Evolutionary conservation across 257 asterid species (phyloP), one percentile per base, ranked within the genome.

Genomic region (Solanum tacnaense): DNA sequence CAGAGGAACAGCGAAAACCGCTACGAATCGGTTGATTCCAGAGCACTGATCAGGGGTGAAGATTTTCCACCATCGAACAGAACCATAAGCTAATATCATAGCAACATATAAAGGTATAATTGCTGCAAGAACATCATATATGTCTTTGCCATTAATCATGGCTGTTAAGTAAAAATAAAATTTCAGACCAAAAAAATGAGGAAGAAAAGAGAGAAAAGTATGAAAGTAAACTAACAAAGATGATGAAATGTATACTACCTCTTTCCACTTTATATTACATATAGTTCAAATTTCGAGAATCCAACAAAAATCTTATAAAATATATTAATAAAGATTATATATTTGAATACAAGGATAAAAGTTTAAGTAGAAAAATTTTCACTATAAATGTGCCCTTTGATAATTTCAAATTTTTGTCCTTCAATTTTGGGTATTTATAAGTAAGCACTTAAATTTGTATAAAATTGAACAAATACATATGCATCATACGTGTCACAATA

Each of bases 21-120:
- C 99, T 0, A 96, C 99, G 88, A 96, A 96, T 0, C 99, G 96
- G 89, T 96, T 96, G 87, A 96, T 96, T 13, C 99, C 99, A 1
- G 99, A 93, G 89, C 99, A 96, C 6, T 96, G 99, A 73, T 95
- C 98, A 0, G 99, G 98, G 7, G 99, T 96, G 93, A 96, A 96
- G 87, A 96, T 96, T 85, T 93, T 94, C 99, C 99, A 96, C 99
- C 99, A 96, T 5, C 89, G 62, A 4, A 96, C 99, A 0, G 98
- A 95, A 18, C 96, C 98, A 74, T 94, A 96, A 35, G 99, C 99
- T 2, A 96, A 91, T 52, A 96, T 84, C 99, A 96, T 95, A 44
- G 99, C 99, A 0, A 93, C 96, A 84, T 96, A 96, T 9, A 96
- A 89, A 0, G 99, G 99, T 74, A 96, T 35, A 13, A 95, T 92